Evolutionary conservation across 768 basidiomycete species (phyloP), one percentile per base, ranked within the genome.

Genomic region (Hirschioporus abietinus): DNA sequence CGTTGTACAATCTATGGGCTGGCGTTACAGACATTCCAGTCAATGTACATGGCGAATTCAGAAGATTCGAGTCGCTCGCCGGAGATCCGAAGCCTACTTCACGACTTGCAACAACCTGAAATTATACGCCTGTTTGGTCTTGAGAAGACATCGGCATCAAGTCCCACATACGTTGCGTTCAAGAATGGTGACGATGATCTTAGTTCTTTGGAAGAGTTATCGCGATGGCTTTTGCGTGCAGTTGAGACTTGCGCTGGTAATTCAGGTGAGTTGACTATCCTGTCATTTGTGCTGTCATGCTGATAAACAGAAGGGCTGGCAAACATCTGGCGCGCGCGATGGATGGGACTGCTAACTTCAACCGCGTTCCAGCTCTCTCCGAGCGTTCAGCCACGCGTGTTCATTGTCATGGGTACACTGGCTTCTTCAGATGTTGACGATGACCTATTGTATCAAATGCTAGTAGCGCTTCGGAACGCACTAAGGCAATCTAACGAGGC

Each of bases 281-380:
- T 24, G 35, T n/a, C 61, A 36, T 20, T 58, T 36, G 58, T 35
- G 23, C 7, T 23, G 7, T 5, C 1, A 27, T 52, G 62, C 12
- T 63, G 27, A 52, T 60, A 42, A 63, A 74, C 35, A 58, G 62
- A 65, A 92, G 92, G 89, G 12, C 76, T 93, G 2, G 77, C 91
- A 34, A 97, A 97, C 72, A 85, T 91, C 2, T 97, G 95, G 95
- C 85, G 91, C 67, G 93, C 95, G 27, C 84, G 95, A 36, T 96
- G 95, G 94, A 95, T 95, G 90, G 88, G 92, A 58, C 75, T 97
- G 66, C 87, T 94, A 17, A 91, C 92, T 0, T 87, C 92, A 0
- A 92, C 91, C 0, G 93, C 95, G 24, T 96, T 96, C 79, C 95
- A 96, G 72, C 84, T 90, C 61, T 93, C 92, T 3, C 90, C 93